phyloP scores from a whole-genome alignment of 345 rosid species.

The Gossypium bickii region DNA sequence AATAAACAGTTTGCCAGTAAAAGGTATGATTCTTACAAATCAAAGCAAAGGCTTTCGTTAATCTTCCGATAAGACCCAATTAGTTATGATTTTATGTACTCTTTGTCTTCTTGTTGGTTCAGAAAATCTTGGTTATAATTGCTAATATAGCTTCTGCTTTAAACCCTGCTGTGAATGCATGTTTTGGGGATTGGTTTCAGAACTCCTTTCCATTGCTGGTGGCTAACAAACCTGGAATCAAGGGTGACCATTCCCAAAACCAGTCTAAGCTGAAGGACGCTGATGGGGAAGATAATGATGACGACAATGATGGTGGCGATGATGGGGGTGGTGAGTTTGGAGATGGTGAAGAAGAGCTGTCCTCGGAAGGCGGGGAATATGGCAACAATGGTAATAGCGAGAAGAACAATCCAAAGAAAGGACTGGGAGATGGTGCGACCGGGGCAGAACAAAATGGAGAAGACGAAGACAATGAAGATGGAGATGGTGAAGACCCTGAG shows the following conservation, averaged over 20 bases:
- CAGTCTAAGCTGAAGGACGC: conserved; percentile 50
- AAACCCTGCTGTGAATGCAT: neutral
- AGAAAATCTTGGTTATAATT: neutral
- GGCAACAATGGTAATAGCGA: conserved; percentile 37
- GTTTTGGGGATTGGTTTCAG: conserved; percentile 26
- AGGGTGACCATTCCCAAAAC: conserved; percentile 27
- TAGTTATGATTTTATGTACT: neutral
- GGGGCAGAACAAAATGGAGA: conserved; percentile 43
- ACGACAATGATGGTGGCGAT: conserved; percentile 19
- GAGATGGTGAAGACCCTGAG: conserved; percentile 24
- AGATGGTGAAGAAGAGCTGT: conserved; percentile 52
- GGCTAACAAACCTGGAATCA: conserved; percentile 22
- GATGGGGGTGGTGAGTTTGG: conserved; percentile 44
- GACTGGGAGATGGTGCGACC: conserved; percentile 30
- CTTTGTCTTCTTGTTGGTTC: neutral
- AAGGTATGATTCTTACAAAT: too few relatives aligned
- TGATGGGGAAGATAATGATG: conserved; percentile 51
- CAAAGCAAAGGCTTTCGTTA: too few relatives aligned
- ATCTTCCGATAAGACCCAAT: neutral
- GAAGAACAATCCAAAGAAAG: conserved; percentile 47
- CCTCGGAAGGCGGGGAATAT: conserved; percentile 48
- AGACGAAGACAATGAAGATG: conserved; percentile 30
- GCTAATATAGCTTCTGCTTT: neutral
- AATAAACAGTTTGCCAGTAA: too few relatives aligned
- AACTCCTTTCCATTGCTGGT: conserved; percentile 23